Base-by-base conservation (phyloP, 768 basidiomycete species). In the Leccinum boreale region DNA sequence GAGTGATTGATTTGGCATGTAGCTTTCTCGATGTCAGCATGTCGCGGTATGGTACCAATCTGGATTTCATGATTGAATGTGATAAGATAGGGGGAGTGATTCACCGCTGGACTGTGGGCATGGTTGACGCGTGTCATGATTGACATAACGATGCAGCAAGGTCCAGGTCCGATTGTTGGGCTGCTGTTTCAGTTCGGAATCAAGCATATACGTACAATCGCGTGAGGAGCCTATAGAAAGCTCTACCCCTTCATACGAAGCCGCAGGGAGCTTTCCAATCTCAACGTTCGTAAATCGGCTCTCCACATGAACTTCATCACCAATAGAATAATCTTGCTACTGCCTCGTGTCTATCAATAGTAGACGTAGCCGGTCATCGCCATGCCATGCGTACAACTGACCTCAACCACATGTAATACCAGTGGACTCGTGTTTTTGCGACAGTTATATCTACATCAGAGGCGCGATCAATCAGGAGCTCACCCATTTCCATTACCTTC, bases 371-470 rank as follows among this genome's bases (percentile, higher is more conserved):
- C 52, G 44, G 15, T 61, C 58, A 63, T 53, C 28, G 62, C 59
- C 69, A 45, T 67, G 56, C 58, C 69, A 70, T 58, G 69, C 57
- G 60, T 26, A 61, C 53, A 60, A 65, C 63, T 70, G 67, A 58
- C 70, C 70, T 63, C 33, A 70, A 50, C 70, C 70, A 65, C 70
- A 54, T 70, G 70, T 62, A 57, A 53, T 50, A 51, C 55, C 44
- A 46, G 23, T 57, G 56, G 45, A 55, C 48, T 57, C 63, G 53
- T 62, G 63, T 58, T 46, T 29, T 15, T 46, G 50, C 23, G 49
- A 39, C 53, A 49, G 53, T 67, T 70, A 70, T 70, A 71, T 70
- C 70, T 67, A 45, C 61, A 23, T 63, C 62, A 58, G 61, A 63
- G 54, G 53, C 52, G 58, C 55, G 56, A 53, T 62, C 58, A 52